These are phyloP conservation scores for Aspergillus hancockii DNA, from an alignment of 495 filamentous ascomycete genomes.

Conservation along the genomic window DNA sequence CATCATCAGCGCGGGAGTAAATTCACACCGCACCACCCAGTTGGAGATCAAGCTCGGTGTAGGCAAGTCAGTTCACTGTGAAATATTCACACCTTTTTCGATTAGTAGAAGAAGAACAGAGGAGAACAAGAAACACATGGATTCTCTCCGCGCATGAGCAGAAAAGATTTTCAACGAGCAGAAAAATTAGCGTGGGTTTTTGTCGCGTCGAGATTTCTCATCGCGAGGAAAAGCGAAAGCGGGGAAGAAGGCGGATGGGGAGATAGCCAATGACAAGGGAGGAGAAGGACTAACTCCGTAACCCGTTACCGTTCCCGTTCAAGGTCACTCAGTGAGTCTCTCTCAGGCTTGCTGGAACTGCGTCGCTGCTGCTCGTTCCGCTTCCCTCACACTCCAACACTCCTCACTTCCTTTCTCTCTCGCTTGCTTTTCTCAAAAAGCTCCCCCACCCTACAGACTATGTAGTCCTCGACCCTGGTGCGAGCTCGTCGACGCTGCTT, in stretches of 20 bases:
- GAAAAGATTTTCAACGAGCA: background rate
- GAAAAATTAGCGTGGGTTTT: background rate
- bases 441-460: conserved; percentile 45
- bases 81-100: too few species aligned
- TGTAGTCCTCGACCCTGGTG: conserved; percentile 44
- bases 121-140: background rate
- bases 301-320: conserved; percentile 3
- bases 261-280: conserved; percentile 23
- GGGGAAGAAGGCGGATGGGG: conserved; percentile 20
- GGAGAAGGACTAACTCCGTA: conserved; percentile 14
- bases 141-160: background rate
- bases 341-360: conserved; percentile 31
- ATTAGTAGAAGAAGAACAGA: background rate
- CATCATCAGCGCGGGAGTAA: background rate
- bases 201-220: background rate
- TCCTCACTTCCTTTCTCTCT: conserved; percentile 24
- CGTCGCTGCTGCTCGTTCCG: conserved; percentile 17
- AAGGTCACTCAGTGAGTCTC: conserved; percentile 25
- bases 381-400: conserved; percentile 37
- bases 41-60: too few species aligned
- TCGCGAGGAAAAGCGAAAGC: conserved; percentile 10
- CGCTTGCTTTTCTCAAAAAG: conserved; percentile 23
- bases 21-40: background rate
- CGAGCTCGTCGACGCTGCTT: conserved; percentile 39
- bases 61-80: too few species aligned